Evolutionary conservation across 73 alveolate genomes (phyloP).

Genomic region (Breviolum minutum): DNA sequence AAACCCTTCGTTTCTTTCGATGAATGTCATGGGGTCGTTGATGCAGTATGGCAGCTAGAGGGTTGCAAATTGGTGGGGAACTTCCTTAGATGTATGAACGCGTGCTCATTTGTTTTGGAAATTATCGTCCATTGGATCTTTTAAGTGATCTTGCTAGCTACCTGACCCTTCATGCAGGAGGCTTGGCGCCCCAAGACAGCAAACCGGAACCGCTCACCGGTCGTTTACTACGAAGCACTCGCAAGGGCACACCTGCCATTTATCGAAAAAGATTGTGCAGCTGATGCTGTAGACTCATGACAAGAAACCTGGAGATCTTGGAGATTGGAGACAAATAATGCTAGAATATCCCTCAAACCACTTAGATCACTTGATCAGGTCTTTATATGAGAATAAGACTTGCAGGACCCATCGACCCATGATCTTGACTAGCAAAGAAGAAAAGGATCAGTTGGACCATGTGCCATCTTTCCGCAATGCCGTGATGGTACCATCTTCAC

Average conservation of each 20-base stretch:
- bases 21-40: not conserved
- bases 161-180: not conserved
- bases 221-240: conserved; percentile 34
- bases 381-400: too few relatives aligned
- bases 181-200: not conserved
- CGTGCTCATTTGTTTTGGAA: not conserved
- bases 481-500: not conserved
- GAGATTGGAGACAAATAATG: not conserved
- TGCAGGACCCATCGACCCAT: too few relatives aligned
- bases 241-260: conserved; percentile 46
- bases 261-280: not conserved
- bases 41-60: too few relatives aligned
- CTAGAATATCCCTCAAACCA: not conserved
- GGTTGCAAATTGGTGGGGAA: not conserved
- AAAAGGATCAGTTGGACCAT: not conserved
- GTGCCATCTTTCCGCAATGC: not conserved
- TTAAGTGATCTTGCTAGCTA: not conserved
- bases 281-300: not conserved
- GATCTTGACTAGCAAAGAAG: not conserved
- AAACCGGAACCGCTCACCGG: conserved; percentile 34
- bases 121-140: not conserved
- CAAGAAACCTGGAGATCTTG: not conserved
- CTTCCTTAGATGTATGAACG: not conserved
- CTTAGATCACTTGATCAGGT: too few relatives aligned
- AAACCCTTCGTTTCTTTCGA: not conserved